Evolutionary conservation across 495 filamentous ascomycete species (phyloP), one percentile per base, ranked within the genome.

Genomic region (Penicillium herquei): DNA sequence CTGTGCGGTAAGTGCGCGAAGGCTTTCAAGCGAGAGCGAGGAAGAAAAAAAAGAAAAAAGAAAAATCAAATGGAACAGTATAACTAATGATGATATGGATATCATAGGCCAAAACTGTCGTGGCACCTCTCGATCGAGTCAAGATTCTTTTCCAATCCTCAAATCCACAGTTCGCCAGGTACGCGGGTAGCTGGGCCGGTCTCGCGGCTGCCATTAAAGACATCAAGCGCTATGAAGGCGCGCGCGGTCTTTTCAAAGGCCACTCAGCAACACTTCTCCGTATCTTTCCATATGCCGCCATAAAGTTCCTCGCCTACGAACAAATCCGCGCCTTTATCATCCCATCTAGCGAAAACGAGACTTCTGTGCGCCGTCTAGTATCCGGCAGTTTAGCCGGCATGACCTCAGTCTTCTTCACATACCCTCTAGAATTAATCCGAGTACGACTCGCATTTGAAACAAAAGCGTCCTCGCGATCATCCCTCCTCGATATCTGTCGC

Each of bases 91-190:
- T 11, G 55, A 46, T 11, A 39, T 47, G 10, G 17, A 14, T 10
- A 31, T 8, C 13, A n/a, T 54, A 96, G 91, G 94, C 90, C 59
- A 98, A 98, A 80, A 96, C 93, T 1, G 78, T 95, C 14, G 96
- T 98, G 12, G 94, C 90, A 26, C 94, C 94, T 34, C 89, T 98
- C 51, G 94, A 98, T 75, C 87, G 94, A 42, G 94, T 98, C 66
- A 98, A 98, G 71, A 98, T 98, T 68, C 87, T 98, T 48, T 98
- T 98, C 77, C 94, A 98, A 73, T 87, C 94, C 49, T 89, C 88
- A 54, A 96, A 92, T 66, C 94, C 94, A 5, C 87, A 95, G 61
- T 98, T 96, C 68, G 79, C 86, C 31, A 96, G 94, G 73, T 98
- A 98, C 69, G 84, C 88, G 0, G 89, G 92, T 39, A 89, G 84